phyloP scores from a whole-genome alignment of 116 monocot species.

The Dioscorea cayenensis region DNA sequence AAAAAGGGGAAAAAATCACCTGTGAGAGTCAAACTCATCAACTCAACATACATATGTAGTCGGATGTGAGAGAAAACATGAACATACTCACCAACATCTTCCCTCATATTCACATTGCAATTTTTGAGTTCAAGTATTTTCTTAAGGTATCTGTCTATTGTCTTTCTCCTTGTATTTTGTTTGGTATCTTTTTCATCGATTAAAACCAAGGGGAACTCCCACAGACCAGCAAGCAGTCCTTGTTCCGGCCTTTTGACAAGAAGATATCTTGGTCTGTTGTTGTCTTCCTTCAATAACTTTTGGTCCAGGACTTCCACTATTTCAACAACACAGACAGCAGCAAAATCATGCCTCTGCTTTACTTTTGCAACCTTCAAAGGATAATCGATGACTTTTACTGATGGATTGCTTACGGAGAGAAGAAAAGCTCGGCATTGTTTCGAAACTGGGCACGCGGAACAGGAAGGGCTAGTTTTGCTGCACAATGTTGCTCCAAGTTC shows the following conservation, averaged over 20 bases:
- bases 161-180: slow-evolving; percentile 41
- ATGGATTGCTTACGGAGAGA: slow-evolving; percentile 37
- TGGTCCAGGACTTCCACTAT: slow-evolving; percentile 26
- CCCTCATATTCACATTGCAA: slow-evolving; percentile 37
- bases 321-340: slow-evolving; percentile 87
- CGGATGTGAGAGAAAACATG: slow-evolving; percentile 93
- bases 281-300: slow-evolving; percentile 1
- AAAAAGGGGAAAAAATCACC: slow-evolving; percentile 20
- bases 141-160: slow-evolving; percentile 58
- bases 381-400: slow-evolving; percentile 64
- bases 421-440: slow-evolving; percentile 57
- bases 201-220: slow-evolving; percentile 90
- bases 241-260: slow-evolving; percentile 85
- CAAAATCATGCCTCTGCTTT: slow-evolving; percentile 70
- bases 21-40: slow-evolving; percentile 55
- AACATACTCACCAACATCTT: slow-evolving; percentile 77
- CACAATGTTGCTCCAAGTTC: slow-evolving; percentile 93
- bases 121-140: slow-evolving; percentile 36
- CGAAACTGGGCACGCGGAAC: slow-evolving; percentile 71
- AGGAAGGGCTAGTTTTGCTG: slow-evolving; percentile 48
- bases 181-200: slow-evolving; percentile 42
- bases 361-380: slow-evolving; percentile 70
- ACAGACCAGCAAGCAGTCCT: slow-evolving; percentile 92
- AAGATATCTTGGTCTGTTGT: slow-evolving; percentile 36
- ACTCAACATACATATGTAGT: slow-evolving; percentile 79